Base-by-base conservation (phyloP, 1,284 basidiomycete genomes). In the Sutorius eximius region DNA sequence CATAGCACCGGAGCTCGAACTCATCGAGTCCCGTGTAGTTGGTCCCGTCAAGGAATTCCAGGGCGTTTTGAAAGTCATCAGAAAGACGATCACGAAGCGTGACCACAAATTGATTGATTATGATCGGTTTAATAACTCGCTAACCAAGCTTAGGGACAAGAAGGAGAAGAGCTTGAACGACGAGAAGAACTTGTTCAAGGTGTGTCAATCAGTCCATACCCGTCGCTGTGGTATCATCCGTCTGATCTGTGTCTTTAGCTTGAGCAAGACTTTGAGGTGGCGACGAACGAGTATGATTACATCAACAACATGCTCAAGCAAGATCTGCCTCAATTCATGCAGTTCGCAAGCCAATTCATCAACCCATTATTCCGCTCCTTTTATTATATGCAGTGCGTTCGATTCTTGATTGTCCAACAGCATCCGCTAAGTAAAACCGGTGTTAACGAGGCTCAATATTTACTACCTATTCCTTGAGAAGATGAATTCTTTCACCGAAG, bases 31-130 rank as follows among this genome's bases (percentile, higher is more conserved):
- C 57, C 82, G 95, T 57, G 86, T 99, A 54, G 76, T 91, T 37
- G 85, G 82, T 0, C 97, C 97, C 16, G 82, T 87, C 53, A 97
- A 94, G 75, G 97, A 99, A 71, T 80, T 97, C 37, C 86, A 92
- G 68, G 79, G 82, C 0, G 80, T 98, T 54, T 78, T 96, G 75
- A 98, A 98, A 78, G 76, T 82, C 59, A 92, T 98, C 64, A 78
- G 95, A 63, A 99, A 99, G 80, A 93, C 87, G 30, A 93, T 96
- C 66, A 91, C 88, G 15, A 99, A 99, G 77, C 83, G 97, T 38
- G 94, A 98, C 51, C 97, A 99, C 75, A 99, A 99, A 89, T 82
- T 98, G 49, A 77, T 91, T 44, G 97, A 99, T 73, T 99, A 89
- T 64, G 97, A 99, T 75, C 88, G 97, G 44, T 91, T 86, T 81